Evolutionary conservation across 352 stramenopile species (phyloP), one percentile per base, ranked within the genome.

Genomic region (Pythium chondricola): DNA sequence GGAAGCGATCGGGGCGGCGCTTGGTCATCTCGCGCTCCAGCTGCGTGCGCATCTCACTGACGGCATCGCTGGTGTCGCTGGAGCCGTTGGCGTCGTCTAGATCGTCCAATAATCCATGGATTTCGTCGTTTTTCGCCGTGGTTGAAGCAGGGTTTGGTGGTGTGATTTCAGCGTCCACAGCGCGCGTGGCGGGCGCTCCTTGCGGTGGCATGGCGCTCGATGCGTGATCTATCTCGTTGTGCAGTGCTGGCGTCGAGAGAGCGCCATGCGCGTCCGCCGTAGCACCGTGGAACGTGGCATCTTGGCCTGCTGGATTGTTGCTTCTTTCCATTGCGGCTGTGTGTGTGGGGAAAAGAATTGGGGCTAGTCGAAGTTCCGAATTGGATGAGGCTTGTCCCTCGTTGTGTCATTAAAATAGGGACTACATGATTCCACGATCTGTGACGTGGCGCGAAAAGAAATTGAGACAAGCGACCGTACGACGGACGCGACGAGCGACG

Each of bases 21-120:
- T 88, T 88, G 29, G 58, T 32, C 68, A 91, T 84, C 53, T 91
- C 80, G 14, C 47, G 48, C 54, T 74, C 60, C 16, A 91, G 61
- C 48, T 91, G 76, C 25, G 25, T 31, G 22, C 32, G 47, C 42
- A 67, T 44, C 35, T 61, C 44, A 6, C 24, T n/a, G 10, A 20
- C 16, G 0, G 55, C 27, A 6, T 54, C 55, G 32, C 4, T 27
- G 14, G 0, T n/a, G 2, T 11, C 9, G 5, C 13, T n/a, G 14
- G 21, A 4, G 18, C 33, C 33, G 16, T 0, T 2, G 0, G 14
- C 5, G 24, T 13, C 6, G 7, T 43, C 32, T 25, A 36, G 45
- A 43, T 43, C 33, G 24, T 5, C 45, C 22, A 42, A 6, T 36
- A 32, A 31, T 3, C 26, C 32, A 3, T 6, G 2, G 30, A 41